Evolutionary conservation across 2,329 filamentous ascomycete genomes (phyloP).

Genomic region (Gnomoniopsis sp.): DNA sequence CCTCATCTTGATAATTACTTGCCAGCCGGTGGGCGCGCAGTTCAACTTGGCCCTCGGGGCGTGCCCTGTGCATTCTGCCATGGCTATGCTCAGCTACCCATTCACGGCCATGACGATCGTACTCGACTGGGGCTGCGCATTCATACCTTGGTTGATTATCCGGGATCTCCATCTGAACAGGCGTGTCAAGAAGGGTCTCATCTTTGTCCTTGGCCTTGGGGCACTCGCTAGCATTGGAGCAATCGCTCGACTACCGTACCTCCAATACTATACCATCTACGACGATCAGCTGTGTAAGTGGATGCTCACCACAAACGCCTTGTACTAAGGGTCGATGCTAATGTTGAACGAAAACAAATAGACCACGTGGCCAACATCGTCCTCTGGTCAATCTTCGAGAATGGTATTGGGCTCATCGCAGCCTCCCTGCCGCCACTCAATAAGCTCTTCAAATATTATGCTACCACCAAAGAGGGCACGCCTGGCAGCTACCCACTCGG

Average conservation of each 20-base stretch:
- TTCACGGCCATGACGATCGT: slow-evolving; percentile 4
- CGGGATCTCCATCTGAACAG: slow-evolving; percentile 38
- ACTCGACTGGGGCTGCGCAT: slow-evolving; percentile 6
- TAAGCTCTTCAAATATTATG: slow-evolving; percentile 7
- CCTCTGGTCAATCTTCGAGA: slow-evolving; percentile 40
- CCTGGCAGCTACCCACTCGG: neutral
- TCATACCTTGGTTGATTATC: slow-evolving; percentile 36
- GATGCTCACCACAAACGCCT: neutral
- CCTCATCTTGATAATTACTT: slow-evolving; percentile 32
- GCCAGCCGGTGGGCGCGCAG: slow-evolving; percentile 5
- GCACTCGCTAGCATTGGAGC: slow-evolving; percentile 33
- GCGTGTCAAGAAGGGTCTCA: slow-evolving; percentile 36
- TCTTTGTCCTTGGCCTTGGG: slow-evolving; percentile 39
- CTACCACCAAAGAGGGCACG: neutral
- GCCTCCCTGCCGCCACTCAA: slow-evolving; percentile 22
- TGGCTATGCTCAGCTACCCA: slow-evolving; percentile 5
- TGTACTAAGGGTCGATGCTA: neutral
- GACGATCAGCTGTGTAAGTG: slow-evolving; percentile 42
- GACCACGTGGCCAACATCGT: slow-evolving; percentile 37
- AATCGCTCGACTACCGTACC: neutral
- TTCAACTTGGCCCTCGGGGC: neutral
- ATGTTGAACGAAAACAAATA: neutral
- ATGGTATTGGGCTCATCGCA: slow-evolving; percentile 35
- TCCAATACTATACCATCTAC: slow-evolving; percentile 35
- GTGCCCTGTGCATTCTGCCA: neutral